Evolutionary conservation across 257 asterid genomes (phyloP), one percentile per base, ranked within the genome.

Genomic region (Capsicum chinense): DNA sequence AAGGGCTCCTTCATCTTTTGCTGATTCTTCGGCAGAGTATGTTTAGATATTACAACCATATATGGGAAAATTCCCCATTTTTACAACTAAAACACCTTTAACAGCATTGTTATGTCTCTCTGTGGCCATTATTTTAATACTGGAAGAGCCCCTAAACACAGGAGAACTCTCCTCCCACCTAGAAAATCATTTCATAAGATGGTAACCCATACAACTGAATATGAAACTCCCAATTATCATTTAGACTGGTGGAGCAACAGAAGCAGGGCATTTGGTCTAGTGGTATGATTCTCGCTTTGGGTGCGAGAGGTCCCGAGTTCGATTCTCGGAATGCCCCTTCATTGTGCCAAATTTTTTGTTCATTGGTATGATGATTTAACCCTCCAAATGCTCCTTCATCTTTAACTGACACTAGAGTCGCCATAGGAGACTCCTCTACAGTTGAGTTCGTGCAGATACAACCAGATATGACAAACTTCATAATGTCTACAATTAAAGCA

Each of bases 271-370:
- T 89, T 92, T 91, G 98, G 97, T 91, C 93, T 92, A 90, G 95
- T 89, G 96, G 94, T 89, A 93, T 91, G 95, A 94, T 92, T 92
- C 97, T 90, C 89, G 91, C 94, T 94, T 88, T 64, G 93, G 97
- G 96, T 89, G 93, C 93, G 94, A 88, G 93, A 90, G 95, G 97
- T 90, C 97, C 89, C 87, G 89, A 90, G 93, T 91, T 93, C 91
- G 85, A 95, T 91, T 90, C 93, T 90, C 90, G 94, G 93, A 93
- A 91, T 91, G 98, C 56, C 81, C 80, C 81, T 67, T 67, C 48
- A 33, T 35, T 35, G 14, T 50, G 19, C 5, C 52, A 12, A 52
- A 52, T 10, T 21, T 74, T 26, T 74, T 5, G 6, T 21, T 48
- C n/a, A 73, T 12, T 73, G 44, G 47, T 48, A 19, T 11, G 19